Base-by-base conservation (phyloP, 164 flowering plant species). In the Pachysandra terminalis region DNA sequence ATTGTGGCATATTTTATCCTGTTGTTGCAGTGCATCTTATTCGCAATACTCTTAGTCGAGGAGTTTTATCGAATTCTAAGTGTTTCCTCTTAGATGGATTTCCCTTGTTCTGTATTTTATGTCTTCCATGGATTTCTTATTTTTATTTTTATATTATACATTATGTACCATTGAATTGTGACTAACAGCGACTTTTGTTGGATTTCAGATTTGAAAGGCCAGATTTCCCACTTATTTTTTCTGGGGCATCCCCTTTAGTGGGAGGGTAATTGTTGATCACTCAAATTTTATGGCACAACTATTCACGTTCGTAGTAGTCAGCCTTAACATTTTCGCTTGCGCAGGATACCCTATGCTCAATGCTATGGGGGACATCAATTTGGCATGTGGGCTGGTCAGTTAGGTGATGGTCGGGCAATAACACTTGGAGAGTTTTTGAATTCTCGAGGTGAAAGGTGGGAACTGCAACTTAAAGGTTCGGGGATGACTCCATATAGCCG, bases 361-460 rank as follows among this genome's bases (percentile, higher is more conserved):
- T 90, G 97, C 81, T 96, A 96, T 81, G 99, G 99, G 60, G 99
- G 99, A 48, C 99, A 96, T 80, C 99, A 96, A 68, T 96, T 96
- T 82, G 99, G 99, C 51, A 85, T 78, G 81, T 96, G 98, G 98
- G 99, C 99, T 75, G 99, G 97, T 56, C 99, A 96, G 82, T 78
- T 96, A 67, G 99, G 98, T 73, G 99, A 96, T 86, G 98, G 98
- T 56, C 87, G 99, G 60, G 98, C 99, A 49, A 87, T 96, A 65
- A 90, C 99, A 7, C 85, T 96, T 17, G 99, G 98, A 17, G 98
- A 96, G 74, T 55, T 93, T 71, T 56, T 96, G 26, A 96, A 93
- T 74, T 87, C 90, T 1, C 85, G 74, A 67, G 81, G 85, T 61
- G 90, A 90, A 82, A 87, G 98, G 71, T 93, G 98, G 98, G 99